phyloP scores from a whole-genome alignment of 2,329 filamentous ascomycete genomes.

The Bipolaris bicolor region DNA sequence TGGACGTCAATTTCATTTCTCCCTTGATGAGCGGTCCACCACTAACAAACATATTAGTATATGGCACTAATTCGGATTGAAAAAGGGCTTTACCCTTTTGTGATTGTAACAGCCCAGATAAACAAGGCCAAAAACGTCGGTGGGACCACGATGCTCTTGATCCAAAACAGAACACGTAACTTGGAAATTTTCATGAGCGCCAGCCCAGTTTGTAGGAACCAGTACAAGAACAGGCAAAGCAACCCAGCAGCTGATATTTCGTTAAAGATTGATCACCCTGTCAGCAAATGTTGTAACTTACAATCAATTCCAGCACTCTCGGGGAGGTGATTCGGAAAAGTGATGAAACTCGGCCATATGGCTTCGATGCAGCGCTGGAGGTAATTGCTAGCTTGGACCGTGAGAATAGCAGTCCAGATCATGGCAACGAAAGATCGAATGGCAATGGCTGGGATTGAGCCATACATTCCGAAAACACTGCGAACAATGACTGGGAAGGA shows the following conservation, averaged over 20 bases:
- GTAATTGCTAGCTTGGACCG: slow-evolving; percentile 55
- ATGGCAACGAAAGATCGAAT: slow-evolving; percentile 53
- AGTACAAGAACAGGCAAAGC: slow-evolving; percentile 60
- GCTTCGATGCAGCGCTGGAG: slow-evolving; percentile 54
- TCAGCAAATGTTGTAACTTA: slow-evolving; percentile 9
- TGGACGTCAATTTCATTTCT: slow-evolving; percentile 42
- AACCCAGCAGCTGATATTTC: slow-evolving; percentile 52
- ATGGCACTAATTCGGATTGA: neutral
- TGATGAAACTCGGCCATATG: slow-evolving; percentile 48
- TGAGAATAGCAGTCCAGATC: slow-evolving; percentile 57
- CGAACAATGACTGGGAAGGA: slow-evolving; percentile 53
- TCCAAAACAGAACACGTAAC: slow-evolving; percentile 52
- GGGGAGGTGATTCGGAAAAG: slow-evolving; percentile 49
- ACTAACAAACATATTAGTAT: slow-evolving; percentile 3
- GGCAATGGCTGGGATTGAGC: slow-evolving; percentile 53
- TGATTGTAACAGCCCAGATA: slow-evolving; percentile 53
- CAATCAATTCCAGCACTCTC: slow-evolving; percentile 39
- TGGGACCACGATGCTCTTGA: slow-evolving; percentile 53
- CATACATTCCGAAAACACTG: slow-evolving; percentile 55
- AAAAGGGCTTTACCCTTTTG: slow-evolving; percentile 39
- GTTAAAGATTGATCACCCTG: neutral
- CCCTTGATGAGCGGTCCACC: slow-evolving; percentile 52
- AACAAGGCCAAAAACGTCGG: slow-evolving; percentile 54
- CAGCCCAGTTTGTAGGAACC: slow-evolving; percentile 55
- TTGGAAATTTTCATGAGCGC: slow-evolving; percentile 54